phyloP scores from a whole-genome alignment of 2,329 filamentous ascomycete genomes.

The Fusarium cyanostomum region DNA sequence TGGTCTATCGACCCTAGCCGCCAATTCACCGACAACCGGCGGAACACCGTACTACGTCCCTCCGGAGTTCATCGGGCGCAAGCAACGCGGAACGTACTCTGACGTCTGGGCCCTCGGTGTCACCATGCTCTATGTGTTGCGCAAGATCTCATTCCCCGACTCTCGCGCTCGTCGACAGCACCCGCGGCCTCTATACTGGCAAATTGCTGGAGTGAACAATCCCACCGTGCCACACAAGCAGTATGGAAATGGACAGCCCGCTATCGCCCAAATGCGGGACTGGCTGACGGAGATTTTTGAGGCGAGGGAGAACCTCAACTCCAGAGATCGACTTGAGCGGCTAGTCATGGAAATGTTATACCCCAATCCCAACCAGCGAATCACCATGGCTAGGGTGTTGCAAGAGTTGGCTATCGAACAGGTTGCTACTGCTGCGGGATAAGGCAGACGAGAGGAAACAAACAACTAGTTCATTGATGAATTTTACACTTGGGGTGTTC shows the following conservation, averaged over 20 bases:
- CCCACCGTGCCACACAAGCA: constrained; percentile 45
- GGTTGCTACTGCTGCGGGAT: constrained; percentile 14
- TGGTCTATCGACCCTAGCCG: constrained; percentile 61
- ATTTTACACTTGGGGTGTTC: constrained; percentile 11
- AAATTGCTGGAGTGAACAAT: constrained; percentile 65
- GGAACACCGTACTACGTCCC: constrained; percentile 71
- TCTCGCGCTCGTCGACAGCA: constrained; percentile 58
- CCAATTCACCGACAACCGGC: constrained; percentile 58
- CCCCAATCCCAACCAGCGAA: constrained; percentile 60
- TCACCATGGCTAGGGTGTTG: constrained; percentile 63
- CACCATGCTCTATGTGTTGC: constrained; percentile 68
- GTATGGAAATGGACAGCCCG: constrained; percentile 51
- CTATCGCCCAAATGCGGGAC: constrained; percentile 63
- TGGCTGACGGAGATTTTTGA: constrained; percentile 65
- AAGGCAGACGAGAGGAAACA: constrained; percentile 2
- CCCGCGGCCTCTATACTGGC: constrained; percentile 64
- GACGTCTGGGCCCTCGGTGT: constrained; percentile 70
- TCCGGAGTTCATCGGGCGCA: constrained; percentile 67
- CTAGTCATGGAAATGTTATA: constrained; percentile 64
- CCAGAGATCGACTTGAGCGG: constrained; percentile 59
- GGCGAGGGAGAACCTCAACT: constrained; percentile 57
- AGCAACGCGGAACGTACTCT: constrained; percentile 62
- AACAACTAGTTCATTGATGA: constrained; percentile 11
- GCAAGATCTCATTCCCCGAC: constrained; percentile 65
- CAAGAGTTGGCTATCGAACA: constrained; percentile 53